A percentile compares a stretch with the other conserved stretches of the same genome.
Conservation (phyloP, 352 stramenopile species). For the Phytophthora podocarpi region DNA sequence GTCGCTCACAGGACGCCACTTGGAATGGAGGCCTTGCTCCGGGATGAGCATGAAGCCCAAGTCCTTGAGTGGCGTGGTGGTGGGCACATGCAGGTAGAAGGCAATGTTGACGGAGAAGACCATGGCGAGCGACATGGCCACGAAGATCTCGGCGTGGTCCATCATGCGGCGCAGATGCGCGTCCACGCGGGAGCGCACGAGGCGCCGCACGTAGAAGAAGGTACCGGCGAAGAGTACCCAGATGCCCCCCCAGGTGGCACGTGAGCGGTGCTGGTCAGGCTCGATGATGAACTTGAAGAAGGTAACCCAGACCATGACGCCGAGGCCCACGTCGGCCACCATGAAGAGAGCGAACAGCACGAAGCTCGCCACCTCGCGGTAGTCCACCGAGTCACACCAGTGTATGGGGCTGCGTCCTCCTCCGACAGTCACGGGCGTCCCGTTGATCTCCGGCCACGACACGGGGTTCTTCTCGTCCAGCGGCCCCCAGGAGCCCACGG, state of each 20-base stretch:
- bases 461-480: slow-evolving; percentile 39
- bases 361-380: slow-evolving; percentile 50
- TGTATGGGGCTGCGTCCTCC: slow-evolving; percentile 24
- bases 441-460: slow-evolving; percentile 21
- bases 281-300: slow-evolving; percentile 77
- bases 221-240: slow-evolving; percentile 54
- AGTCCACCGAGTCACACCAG: slow-evolving; percentile 44
- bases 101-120: slow-evolving; percentile 75
- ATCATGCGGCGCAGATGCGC: slow-evolving; percentile 45
- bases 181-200: slow-evolving; percentile 49
- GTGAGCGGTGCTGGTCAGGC: slow-evolving; percentile 47
- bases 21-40: slow-evolving; percentile 58
- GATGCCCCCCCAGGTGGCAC: slow-evolving; percentile 52
- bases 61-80: slow-evolving; percentile 60
- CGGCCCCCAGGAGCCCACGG: slow-evolving; percentile 35
- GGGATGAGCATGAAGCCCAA: slow-evolving; percentile 80
- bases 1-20: slow-evolving; percentile 70
- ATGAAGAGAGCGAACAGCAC: slow-evolving; percentile 49
- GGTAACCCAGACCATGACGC: slow-evolving; percentile 59
- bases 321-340: slow-evolving; percentile 46
- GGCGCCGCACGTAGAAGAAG: slow-evolving; percentile 55
- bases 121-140: slow-evolving; percentile 68
- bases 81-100: slow-evolving; percentile 73
- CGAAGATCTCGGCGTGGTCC: slow-evolving; percentile 72
- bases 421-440: slow-evolving; percentile 6